phyloP scores from a whole-genome alignment of 2,329 filamentous ascomycete genomes.

The Paracoccidioides brasiliensis region DNA sequence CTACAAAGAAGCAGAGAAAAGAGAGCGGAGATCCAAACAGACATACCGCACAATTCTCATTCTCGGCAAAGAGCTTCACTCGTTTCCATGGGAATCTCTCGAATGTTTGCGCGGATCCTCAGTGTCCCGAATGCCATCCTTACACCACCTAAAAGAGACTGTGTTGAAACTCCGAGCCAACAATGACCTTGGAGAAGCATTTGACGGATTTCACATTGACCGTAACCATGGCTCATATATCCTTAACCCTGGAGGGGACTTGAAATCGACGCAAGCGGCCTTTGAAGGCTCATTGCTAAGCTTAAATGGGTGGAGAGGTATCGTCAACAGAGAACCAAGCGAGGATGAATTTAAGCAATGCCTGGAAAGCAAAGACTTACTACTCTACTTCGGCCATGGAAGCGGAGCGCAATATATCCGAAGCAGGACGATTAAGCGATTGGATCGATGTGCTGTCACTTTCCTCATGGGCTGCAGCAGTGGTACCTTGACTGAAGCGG shows the following conservation, averaged over 20 bases:
- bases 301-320: conserved; percentile 48
- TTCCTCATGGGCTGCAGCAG: conserved; percentile 94
- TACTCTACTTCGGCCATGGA: conserved; percentile 94
- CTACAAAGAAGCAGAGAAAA: conserved; percentile 47
- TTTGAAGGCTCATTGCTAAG: conserved; percentile 55
- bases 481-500: conserved; percentile 63
- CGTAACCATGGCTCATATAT: conserved; percentile 49
- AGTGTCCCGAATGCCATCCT: conserved; percentile 76
- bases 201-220: conserved; percentile 40
- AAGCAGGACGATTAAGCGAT: conserved; percentile 63
- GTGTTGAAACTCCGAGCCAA: conserved; percentile 41
- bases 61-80: conserved; percentile 78
- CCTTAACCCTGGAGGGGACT: conserved; percentile 76
- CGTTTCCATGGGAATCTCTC: conserved; percentile 91
- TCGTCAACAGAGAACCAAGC: conserved; percentile 55
- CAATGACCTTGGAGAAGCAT: conserved; percentile 2
- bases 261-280: conserved; percentile 63
- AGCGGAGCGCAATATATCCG: conserved; percentile 91
- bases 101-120: conserved; percentile 69
- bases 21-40: conserved; percentile 15
- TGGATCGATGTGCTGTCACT: conserved; percentile 66
- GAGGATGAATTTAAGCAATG: conserved; percentile 64
- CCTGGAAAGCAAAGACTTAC: conserved; percentile 53
- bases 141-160: conserved; percentile 66
- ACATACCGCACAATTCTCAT: conserved; percentile 66